phyloP scores from a whole-genome alignment of 2,329 filamentous ascomycete genomes.

The Alternaria brassicicola region DNA sequence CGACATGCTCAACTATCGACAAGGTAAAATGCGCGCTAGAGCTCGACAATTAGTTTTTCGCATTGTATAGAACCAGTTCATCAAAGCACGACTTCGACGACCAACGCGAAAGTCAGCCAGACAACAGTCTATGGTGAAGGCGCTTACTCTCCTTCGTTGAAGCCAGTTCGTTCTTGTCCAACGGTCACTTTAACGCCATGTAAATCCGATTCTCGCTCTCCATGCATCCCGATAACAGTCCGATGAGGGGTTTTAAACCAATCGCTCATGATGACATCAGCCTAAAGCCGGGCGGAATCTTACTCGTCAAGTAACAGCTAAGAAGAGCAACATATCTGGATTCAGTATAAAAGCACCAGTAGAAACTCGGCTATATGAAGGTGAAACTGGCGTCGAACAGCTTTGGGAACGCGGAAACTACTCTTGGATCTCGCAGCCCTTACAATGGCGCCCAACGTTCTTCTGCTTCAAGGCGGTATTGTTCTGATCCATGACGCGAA shows the following conservation, averaged over 20 bases:
- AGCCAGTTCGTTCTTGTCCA: background rate
- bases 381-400: background rate
- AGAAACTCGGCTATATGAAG: background rate
- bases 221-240: background rate
- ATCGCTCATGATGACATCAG: background rate
- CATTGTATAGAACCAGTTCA: background rate
- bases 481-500: conserved; percentile 47
- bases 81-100: background rate
- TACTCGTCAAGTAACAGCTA: background rate
- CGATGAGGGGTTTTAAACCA: background rate
- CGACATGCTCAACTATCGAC: background rate
- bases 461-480: conserved; percentile 47
- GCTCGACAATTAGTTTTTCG: background rate
- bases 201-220: background rate
- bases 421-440: background rate
- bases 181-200: background rate
- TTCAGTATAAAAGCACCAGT: background rate
- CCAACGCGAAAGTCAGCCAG: background rate
- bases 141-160: background rate
- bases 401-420: background rate
- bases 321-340: background rate
- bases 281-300: background rate
- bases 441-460: conserved; percentile 1
- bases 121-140: background rate
- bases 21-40: background rate